Evolutionary conservation across 208 protist genomes (phyloP).

Genomic region (Novymonas esmeraldas): DNA sequence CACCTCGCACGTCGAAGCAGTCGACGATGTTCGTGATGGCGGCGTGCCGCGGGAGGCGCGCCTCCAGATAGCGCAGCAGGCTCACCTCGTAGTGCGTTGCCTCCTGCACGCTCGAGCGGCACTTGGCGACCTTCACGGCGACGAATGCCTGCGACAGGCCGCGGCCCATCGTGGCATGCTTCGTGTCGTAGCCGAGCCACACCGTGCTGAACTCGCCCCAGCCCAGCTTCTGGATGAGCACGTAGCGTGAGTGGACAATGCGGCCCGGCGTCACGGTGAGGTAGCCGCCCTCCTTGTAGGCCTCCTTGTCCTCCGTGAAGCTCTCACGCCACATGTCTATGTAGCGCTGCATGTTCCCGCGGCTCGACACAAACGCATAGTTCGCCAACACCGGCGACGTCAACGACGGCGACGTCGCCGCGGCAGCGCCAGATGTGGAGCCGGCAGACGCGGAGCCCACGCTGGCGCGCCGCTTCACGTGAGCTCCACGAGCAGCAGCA

Average conservation of each 20-base stretch:
- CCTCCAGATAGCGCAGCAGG: slow-evolving; percentile 65
- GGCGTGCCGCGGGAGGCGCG: slow-evolving; percentile 25
- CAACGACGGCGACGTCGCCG: neutral
- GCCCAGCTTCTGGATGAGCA: slow-evolving; percentile 83
- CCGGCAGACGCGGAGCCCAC: slow-evolving; percentile 1
- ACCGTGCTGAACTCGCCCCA: slow-evolving; percentile 92
- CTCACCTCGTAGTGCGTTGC: slow-evolving; percentile 79
- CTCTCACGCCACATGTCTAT: slow-evolving; percentile 60
- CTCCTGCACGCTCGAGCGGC: slow-evolving; percentile 48
- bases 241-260: slow-evolving; percentile 74
- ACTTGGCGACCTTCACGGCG: slow-evolving; percentile 87
- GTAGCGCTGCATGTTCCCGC: slow-evolving; percentile 41
- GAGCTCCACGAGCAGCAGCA: neutral
- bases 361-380: slow-evolving; percentile 25
- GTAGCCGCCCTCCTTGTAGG: slow-evolving; percentile 83
- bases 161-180: slow-evolving; percentile 29
- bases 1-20: slow-evolving; percentile 70
- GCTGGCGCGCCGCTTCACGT: slow-evolving; percentile 3
- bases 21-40: slow-evolving; percentile 79
- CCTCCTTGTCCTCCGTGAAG: slow-evolving; percentile 58
- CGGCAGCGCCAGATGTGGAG: neutral
- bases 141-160: slow-evolving; percentile 71
- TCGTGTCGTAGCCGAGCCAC: slow-evolving; percentile 85
- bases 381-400: neutral
- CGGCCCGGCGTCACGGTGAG: slow-evolving; percentile 65